phyloP scores from a whole-genome alignment of 108 stramenopile genomes.

The Cyclotella baltica region DNA sequence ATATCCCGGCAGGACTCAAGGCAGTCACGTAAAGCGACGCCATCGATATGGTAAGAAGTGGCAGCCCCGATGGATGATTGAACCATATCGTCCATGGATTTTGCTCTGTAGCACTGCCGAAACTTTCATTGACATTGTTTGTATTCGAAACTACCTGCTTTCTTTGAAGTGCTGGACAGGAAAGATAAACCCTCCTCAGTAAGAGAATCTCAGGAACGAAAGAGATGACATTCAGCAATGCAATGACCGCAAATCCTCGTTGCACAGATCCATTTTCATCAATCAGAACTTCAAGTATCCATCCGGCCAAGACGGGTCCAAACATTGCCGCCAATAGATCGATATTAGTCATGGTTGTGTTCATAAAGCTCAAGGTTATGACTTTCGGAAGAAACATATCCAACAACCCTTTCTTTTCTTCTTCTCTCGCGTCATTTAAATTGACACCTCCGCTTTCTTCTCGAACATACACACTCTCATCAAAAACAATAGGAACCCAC shows the following conservation, averaged over 20 bases:
- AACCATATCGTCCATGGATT: constrained; percentile 33
- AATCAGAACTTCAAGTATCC: constrained; percentile 23
- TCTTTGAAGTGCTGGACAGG: constrained; percentile 25
- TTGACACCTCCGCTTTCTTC: constrained; percentile 1
- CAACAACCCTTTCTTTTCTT: neutral
- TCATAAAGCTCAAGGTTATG: constrained; percentile 20
- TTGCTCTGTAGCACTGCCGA: neutral
- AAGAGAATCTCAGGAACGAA: constrained; percentile 33
- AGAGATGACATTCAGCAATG: constrained; percentile 27
- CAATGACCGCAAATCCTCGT: constrained; percentile 33
- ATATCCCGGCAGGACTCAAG: constrained; percentile 39
- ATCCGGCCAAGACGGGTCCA: constrained; percentile 31
- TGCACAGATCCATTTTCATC: constrained; percentile 8
- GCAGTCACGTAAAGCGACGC: constrained; percentile 41
- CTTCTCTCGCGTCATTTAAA: neutral
- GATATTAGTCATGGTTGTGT: constrained; percentile 41
- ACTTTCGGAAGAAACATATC: neutral
- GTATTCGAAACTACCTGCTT: neutral
- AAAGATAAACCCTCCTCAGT: constrained; percentile 24
- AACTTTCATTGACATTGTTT: neutral
- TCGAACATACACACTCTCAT: neutral
- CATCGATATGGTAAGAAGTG: constrained; percentile 35
- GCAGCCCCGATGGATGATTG: constrained; percentile 39
- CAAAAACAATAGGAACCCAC: constrained; percentile 39
- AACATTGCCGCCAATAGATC: constrained; percentile 29